Evolutionary conservation across 2,329 filamentous ascomycete genomes (phyloP).

Genomic region (Diaporthe sp.): DNA sequence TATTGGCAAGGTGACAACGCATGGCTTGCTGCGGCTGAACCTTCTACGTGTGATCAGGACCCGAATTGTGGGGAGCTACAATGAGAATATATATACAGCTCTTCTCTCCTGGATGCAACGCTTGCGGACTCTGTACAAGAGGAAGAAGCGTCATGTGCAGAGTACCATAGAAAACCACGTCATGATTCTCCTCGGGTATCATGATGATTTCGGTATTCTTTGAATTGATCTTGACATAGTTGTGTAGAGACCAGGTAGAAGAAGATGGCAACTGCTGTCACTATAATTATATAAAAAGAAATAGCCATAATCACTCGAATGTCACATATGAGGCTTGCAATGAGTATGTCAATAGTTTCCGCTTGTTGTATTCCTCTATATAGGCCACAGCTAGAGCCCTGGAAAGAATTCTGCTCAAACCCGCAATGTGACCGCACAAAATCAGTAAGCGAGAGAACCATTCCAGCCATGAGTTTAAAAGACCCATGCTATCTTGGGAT

Average conservation of each 20-base stretch:
- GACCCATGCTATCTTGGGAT: background rate
- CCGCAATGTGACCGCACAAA: background rate
- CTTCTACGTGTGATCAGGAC: no score
- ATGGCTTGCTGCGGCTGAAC: conserved; percentile 1
- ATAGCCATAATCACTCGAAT: background rate
- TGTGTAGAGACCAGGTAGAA: no score
- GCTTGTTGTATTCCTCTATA: conserved; percentile 28
- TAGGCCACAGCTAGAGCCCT: conserved; percentile 14
- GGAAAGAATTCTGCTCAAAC: background rate
- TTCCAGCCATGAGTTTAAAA: conserved; percentile 9
- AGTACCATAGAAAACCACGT: no score
- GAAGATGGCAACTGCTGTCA: background rate
- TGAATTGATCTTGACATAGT: background rate
- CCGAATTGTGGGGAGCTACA: no score
- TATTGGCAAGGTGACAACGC: background rate
- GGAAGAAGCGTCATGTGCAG: background rate
- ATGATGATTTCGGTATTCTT: no score
- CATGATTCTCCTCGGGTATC: background rate
- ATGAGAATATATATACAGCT: background rate
- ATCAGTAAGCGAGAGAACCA: conserved; percentile 20
- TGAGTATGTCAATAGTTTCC: background rate
- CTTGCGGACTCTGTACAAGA: background rate
- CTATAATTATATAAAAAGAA: background rate
- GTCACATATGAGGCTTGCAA: background rate
- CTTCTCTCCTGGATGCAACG: no score